Evolutionary conservation across 2,329 filamentous ascomycete species (phyloP).

Genomic region (Cladophialophora exuberans): DNA sequence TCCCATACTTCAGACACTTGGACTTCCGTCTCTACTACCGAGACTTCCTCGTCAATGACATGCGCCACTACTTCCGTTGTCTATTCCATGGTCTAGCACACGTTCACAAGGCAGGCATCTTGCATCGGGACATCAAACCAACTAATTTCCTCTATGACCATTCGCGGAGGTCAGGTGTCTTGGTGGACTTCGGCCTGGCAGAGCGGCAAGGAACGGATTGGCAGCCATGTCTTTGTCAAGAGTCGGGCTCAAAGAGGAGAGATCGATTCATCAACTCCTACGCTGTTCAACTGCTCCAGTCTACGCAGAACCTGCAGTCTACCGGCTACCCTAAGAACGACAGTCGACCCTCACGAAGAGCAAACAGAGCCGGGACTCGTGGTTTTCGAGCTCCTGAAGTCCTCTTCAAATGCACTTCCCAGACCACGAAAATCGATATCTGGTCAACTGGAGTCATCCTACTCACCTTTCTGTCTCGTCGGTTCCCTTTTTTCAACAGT

Average conservation of each 20-base stretch:
- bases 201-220: conserved; percentile 73
- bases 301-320: conserved; percentile 43
- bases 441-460: conserved; percentile 98
- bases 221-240: conserved; percentile 81
- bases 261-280: conserved; percentile 37
- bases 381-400: conserved; percentile 97
- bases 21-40: conserved; percentile 93
- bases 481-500: conserved; percentile 98
- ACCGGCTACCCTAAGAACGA: conserved; percentile 86
- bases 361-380: conserved; percentile 91
- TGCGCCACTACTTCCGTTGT: conserved; percentile 85
- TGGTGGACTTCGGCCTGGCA: conserved; percentile 98
- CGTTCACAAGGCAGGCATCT: conserved; percentile 80
- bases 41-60: conserved; percentile 82
- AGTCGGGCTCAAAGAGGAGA: conserved; percentile 65
- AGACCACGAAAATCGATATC: conserved; percentile 91
- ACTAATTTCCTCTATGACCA: conserved; percentile 56
- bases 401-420: conserved; percentile 93
- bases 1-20: conserved; percentile 93
- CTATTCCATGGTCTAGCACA: conserved; percentile 82
- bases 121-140: conserved; percentile 95
- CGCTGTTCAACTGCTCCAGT: conserved; percentile 43
- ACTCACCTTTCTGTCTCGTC: conserved; percentile 85
- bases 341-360: conserved; percentile 80
- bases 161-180: conserved; percentile 73